Percentiles rank a stretch among this genome's conserved stretches.
These are phyloP conservation scores for Didymella pinodella DNA, from an alignment of 2,329 filamentous ascomycete species.

Conservation along the genomic window DNA sequence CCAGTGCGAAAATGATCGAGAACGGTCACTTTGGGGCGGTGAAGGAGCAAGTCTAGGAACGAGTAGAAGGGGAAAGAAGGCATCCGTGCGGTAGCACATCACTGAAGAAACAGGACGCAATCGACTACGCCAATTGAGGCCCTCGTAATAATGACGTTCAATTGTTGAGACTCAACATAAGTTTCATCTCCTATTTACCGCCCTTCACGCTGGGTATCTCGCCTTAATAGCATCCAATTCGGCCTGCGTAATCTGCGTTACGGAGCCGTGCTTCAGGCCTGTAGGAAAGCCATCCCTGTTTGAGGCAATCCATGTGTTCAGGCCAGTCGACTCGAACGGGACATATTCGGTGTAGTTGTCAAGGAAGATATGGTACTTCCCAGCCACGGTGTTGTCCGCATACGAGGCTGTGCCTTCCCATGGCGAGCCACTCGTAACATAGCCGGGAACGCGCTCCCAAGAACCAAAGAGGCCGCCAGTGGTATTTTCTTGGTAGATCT, in stretches of 20 bases:
- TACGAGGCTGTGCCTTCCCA: slow-evolving; percentile 25
- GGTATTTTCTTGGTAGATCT: slow-evolving; percentile 22
- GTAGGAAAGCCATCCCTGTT: slow-evolving; percentile 14
- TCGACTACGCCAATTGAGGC: not conserved
- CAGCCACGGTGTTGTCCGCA: slow-evolving; percentile 17
- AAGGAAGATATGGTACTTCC: slow-evolving; percentile 18
- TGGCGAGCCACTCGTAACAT: slow-evolving; percentile 4
- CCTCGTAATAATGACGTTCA: not conserved
- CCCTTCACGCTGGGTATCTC: slow-evolving; percentile 6
- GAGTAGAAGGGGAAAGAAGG: slow-evolving; percentile 3
- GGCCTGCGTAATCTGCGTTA: slow-evolving; percentile 14
- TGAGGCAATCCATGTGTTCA: slow-evolving; percentile 12
- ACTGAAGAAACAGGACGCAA: not conserved
- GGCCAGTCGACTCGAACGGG: slow-evolving; percentile 15
- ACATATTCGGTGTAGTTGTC: slow-evolving; percentile 20
- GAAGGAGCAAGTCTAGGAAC: slow-evolving; percentile 19
- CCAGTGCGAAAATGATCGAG: slow-evolving; percentile 30
- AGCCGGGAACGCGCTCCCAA: slow-evolving; percentile 13
- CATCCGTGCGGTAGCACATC: not conserved
- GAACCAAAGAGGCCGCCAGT: slow-evolving; percentile 17
- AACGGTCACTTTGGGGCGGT: slow-evolving; percentile 30
- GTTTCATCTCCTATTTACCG: too few species aligned
- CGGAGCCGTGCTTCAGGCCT: slow-evolving; percentile 23
- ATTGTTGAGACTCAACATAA: too few species aligned
- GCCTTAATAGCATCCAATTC: slow-evolving; percentile 18